Evolutionary conservation across 208 protist species (phyloP).

Genomic region (Sergeia podlipaevii): DNA sequence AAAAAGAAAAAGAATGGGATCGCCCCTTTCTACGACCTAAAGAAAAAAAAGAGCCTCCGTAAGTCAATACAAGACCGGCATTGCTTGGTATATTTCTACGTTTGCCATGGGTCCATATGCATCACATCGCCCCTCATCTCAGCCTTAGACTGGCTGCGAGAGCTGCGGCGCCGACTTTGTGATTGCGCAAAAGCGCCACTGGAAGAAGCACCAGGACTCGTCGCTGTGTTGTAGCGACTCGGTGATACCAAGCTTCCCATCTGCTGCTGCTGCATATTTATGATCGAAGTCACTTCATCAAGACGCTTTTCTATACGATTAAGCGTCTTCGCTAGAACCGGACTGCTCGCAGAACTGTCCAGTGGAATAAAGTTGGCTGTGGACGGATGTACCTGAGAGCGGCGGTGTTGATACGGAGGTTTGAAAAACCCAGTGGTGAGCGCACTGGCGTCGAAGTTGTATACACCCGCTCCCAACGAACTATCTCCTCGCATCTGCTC

Average conservation of each 20-base stretch:
- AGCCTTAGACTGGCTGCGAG: constrained; percentile 16
- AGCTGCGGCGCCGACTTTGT: constrained; percentile 12
- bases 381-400: constrained; percentile 8
- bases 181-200: neutral
- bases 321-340: constrained; percentile 45
- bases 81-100: too few relatives aligned
- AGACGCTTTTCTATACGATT: constrained; percentile 64
- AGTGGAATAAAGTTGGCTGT: constrained; percentile 9
- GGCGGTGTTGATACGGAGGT: constrained; percentile 13
- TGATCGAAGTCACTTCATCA: constrained; percentile 66
- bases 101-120: constrained; percentile 21
- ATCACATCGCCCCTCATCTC: constrained; percentile 11
- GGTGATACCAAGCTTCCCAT: constrained; percentile 3
- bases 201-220: neutral
- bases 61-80: constrained; percentile 2
- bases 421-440: constrained; percentile 64
- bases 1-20: constrained; percentile 5
- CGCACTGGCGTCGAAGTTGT: constrained; percentile 29
- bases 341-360: constrained; percentile 22
- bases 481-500: constrained; percentile 19
- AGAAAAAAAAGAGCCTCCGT: constrained; percentile 1
- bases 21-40: neutral
- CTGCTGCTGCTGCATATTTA: constrained; percentile 38
- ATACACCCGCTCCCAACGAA: constrained; percentile 32
- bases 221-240: neutral